phyloP scores from a whole-genome alignment of 2,329 filamentous ascomycete species.

The Neonectria magnoliae region DNA sequence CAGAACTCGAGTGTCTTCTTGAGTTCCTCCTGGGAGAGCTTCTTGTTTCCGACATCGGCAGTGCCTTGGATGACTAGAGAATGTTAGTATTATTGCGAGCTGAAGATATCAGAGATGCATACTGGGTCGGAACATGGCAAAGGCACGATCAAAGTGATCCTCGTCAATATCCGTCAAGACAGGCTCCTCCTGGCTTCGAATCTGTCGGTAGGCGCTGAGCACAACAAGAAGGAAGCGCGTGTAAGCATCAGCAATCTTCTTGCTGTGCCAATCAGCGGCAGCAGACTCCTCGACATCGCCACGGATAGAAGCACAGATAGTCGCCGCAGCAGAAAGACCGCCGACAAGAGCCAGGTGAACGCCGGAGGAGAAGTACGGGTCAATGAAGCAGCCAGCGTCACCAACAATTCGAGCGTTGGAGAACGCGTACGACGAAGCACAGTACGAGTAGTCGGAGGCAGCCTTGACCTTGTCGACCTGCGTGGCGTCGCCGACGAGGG shows the following conservation, averaged over 20 bases:
- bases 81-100: not conserved
- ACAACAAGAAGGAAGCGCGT: slow-evolving; percentile 54
- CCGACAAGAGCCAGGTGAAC: slow-evolving; percentile 56
- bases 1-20: slow-evolving; percentile 48
- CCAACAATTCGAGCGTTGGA: slow-evolving; percentile 53
- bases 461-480: slow-evolving; percentile 50
- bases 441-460: slow-evolving; percentile 61
- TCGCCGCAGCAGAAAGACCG: slow-evolving; percentile 56
- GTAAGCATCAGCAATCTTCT: slow-evolving; percentile 57
- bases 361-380: slow-evolving; percentile 60
- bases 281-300: slow-evolving; percentile 51
- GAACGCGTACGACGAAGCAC: slow-evolving; percentile 53
- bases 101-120: slow-evolving; percentile 22
- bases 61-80: slow-evolving; percentile 51
- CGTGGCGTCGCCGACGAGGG: slow-evolving; percentile 45
- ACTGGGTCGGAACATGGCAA: slow-evolving; percentile 53
- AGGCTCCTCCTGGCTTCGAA: slow-evolving; percentile 49
- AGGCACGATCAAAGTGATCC: slow-evolving; percentile 54
- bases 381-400: slow-evolving; percentile 61
- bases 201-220: slow-evolving; percentile 49
- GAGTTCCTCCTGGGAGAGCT: slow-evolving; percentile 45
- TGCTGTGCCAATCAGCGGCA: slow-evolving; percentile 54
- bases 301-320: slow-evolving; percentile 52
- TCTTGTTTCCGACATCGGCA: slow-evolving; percentile 41
- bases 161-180: slow-evolving; percentile 55